These are phyloP conservation scores for Colletotrichum nymphaeae DNA, from an alignment of 2,329 filamentous ascomycete genomes.

Conservation along the genomic window DNA sequence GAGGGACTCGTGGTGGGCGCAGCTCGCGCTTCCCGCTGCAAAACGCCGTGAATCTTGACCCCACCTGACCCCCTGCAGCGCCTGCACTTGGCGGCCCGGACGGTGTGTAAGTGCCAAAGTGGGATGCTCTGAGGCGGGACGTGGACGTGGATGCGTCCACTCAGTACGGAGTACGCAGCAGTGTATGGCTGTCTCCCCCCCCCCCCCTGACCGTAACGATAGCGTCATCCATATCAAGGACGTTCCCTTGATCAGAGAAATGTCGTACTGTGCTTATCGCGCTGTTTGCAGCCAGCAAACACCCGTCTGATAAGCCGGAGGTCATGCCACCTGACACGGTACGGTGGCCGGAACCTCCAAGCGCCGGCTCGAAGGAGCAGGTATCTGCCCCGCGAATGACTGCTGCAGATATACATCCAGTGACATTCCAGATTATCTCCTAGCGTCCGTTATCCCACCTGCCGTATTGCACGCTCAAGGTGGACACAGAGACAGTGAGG, in stretches of 20 bases:
- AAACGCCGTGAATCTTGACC: not conserved
- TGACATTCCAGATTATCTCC: not conserved
- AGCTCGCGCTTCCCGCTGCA: conserved; percentile 18
- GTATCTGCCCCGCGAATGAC: conserved; percentile 10
- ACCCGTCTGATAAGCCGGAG: conserved; percentile 4
- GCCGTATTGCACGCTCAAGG: conserved; percentile 22
- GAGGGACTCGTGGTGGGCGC: not conserved
- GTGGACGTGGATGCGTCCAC: not conserved
- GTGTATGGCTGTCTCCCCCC: no score
- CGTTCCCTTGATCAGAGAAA: not conserved
- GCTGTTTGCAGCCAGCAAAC: conserved; percentile 8
- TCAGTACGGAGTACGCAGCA: not conserved
- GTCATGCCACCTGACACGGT: conserved; percentile 28
- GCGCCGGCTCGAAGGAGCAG: conserved; percentile 5
- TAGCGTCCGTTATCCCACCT: not conserved
- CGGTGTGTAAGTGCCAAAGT: conserved; percentile 9
- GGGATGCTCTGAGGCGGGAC: conserved; percentile 14
- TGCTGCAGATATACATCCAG: conserved; percentile 27
- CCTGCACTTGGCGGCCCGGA: conserved; percentile 21
- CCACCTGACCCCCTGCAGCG: conserved; percentile 28
- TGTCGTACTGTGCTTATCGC: conserved; percentile 29
- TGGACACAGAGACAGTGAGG: not conserved
- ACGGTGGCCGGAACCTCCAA: conserved; percentile 19
- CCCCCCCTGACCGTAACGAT: conserved; percentile 8
- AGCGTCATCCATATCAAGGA: conserved; percentile 30